These are phyloP conservation scores for Mortierella sp. DNA, from an alignment of 371 early-diverging fungal species.

Conservation along the genomic window DNA sequence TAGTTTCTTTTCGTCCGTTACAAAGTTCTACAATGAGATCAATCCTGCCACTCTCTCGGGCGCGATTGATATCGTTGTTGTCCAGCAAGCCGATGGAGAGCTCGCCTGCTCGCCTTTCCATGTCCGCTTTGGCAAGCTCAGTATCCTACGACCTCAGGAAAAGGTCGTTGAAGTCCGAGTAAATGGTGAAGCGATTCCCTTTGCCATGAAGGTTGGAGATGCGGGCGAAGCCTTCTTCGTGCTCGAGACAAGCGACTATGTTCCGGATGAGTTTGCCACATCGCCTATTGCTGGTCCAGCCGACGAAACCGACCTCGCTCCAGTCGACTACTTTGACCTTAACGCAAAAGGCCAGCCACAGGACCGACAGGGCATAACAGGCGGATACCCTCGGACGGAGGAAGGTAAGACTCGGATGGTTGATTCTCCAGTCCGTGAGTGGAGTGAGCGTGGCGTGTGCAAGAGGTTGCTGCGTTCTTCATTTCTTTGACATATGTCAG, in stretches of 20 bases:
- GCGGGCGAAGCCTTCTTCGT: slow-evolving; percentile 99
- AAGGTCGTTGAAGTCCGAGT: slow-evolving; percentile 89
- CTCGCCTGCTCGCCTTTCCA: slow-evolving; percentile 97
- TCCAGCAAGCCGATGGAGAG: slow-evolving; percentile 86
- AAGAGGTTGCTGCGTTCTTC: too few relatives aligned
- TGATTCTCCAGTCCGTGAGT: too few relatives aligned
- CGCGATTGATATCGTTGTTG: slow-evolving; percentile 99
- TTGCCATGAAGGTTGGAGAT: slow-evolving; percentile 97
- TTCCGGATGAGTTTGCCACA: slow-evolving; percentile 91
- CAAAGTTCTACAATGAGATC: slow-evolving; percentile 96
- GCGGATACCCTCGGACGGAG: slow-evolving; percentile 20
- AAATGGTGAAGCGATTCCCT: slow-evolving; percentile 81
- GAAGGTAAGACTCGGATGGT: slow-evolving; percentile 22
- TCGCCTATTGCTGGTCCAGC: slow-evolving; percentile 85
- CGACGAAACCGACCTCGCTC: slow-evolving; percentile 25
- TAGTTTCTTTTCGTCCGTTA: slow-evolving; percentile 80
- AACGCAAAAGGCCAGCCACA: slow-evolving; percentile 18
- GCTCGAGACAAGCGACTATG: slow-evolving; percentile 67
- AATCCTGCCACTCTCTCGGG: slow-evolving; percentile 99
- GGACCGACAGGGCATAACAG: slow-evolving; percentile 8
- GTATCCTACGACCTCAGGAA: slow-evolving; percentile 91
- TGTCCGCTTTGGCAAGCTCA: slow-evolving; percentile 97
- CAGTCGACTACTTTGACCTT: slow-evolving; percentile 52
- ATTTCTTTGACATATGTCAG: slow-evolving; percentile 39
- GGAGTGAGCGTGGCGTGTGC: too few relatives aligned